Evolutionary conservation across 768 basidiomycete species (phyloP), one percentile per base, ranked within the genome.

Genomic region (Trametes sanguinea): DNA sequence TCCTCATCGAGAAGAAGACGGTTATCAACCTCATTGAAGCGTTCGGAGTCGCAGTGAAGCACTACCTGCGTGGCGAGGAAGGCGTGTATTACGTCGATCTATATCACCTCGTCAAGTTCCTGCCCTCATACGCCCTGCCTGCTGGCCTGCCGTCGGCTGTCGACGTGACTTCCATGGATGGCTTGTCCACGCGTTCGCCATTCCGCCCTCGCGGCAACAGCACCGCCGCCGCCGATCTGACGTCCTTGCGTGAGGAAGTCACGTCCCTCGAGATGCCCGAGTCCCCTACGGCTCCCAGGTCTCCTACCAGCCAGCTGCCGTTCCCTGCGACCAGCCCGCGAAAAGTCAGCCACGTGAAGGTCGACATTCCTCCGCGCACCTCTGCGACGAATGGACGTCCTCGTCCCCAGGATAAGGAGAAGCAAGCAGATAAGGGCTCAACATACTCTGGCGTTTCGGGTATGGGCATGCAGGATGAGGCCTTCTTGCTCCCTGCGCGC

Each of bases 91-190:
- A 69, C 57, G 72, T 67, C 58, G 86, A 89, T 70, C 74, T 89
- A 14, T 89, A 87, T 73, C 81, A 87, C 63, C 81, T 86, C 46
- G 84, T 88, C 69, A 90, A 88, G 69, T 88, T 85, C 71, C 80
- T 91, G n/a, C 88, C 89, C 3, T 76, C 83, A 10, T 88, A 87
- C 65, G 79, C 81, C 1, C 72, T 87, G 4, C 85, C 85, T 1
- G 69, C 80, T 2, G 82, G 83, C 35, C 73, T 83, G 56, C 83
- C 76, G 39, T 79, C 78, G 33, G 62, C 62, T 39, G 57, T 73
- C 16, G 77, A 81, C 62, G 52, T 76, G 27, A 43, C 51, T 22
- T 57, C 64, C 13, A 22, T 48, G 35, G 57, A 54, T 9, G 58
- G 54, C 27, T 4, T 51, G 48, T 64, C 58, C 14, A 46, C 35